Evolutionary conservation across 2,329 filamentous ascomycete genomes (phyloP).

Genomic region (Phaeophleospora eucalypticola): DNA sequence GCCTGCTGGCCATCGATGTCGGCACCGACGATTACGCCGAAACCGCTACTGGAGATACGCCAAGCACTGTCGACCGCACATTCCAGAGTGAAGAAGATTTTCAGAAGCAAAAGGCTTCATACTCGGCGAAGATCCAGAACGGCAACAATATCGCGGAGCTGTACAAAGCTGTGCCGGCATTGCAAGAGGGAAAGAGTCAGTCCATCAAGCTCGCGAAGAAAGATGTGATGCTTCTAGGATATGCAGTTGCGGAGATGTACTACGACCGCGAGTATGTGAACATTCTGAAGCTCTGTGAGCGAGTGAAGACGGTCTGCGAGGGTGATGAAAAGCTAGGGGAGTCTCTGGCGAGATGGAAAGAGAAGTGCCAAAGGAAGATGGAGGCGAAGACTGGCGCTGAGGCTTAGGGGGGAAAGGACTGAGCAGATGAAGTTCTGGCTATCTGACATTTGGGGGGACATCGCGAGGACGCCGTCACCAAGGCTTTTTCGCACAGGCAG

Average conservation of each 20-base stretch:
- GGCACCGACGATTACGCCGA: constrained; percentile 32
- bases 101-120: constrained; percentile 27
- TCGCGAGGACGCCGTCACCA: too few species aligned
- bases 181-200: constrained; percentile 5
- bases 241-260: constrained; percentile 57
- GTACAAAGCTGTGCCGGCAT: constrained; percentile 14
- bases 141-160: constrained; percentile 26
- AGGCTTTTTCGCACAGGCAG: too few species aligned
- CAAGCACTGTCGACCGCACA: constrained; percentile 25
- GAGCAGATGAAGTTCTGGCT: too few species aligned
- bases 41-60: constrained; percentile 25
- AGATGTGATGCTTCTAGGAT: constrained; percentile 38
- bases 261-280: constrained; percentile 56
- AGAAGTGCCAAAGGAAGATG: constrained; percentile 18
- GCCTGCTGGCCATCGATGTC: constrained; percentile 31
- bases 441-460: too few species aligned
- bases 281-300: constrained; percentile 23
- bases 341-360: constrained; percentile 25
- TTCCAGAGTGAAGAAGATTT: constrained; percentile 33
- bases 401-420: too few species aligned
- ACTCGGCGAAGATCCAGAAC: constrained; percentile 29
- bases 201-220: constrained; percentile 28
- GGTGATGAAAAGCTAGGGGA: constrained; percentile 22
- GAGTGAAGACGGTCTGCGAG: constrained; percentile 21
- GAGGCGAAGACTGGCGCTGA: too few species aligned